Evolutionary conservation across 768 basidiomycete genomes (phyloP), one percentile per base, ranked within the genome.

Genomic region (Mycena vitilis): DNA sequence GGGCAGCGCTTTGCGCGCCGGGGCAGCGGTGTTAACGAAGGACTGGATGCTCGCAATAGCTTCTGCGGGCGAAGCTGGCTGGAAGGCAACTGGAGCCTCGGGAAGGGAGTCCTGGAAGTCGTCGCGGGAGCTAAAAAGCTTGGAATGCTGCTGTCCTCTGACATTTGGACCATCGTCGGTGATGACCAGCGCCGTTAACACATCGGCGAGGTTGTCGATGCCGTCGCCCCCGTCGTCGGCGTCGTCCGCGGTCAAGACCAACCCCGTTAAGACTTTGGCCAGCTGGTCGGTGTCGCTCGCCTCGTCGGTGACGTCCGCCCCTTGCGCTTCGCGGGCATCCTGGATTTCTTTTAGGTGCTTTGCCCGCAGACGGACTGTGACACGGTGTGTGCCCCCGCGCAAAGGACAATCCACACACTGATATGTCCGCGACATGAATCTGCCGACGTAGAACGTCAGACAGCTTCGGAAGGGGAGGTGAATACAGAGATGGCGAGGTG

Each of bases 131-230:
- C 68, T 69, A 45, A 69, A 69, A 45, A 69, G 68, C 58, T 49
- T 47, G 51, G 68, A 69, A 37, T 69, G 57, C 49, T 68, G 67
- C 56, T 68, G 67, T 53, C 63, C 62, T 53, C 51, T 49, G 62
- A 63, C 37, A 51, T 48, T 22, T 38, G 68, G 68, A 53, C 58
- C 56, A 44, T 69, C 58, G 65, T 45, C 60, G 47, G 53, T 52
- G 16, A 61, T 37, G 44, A 16, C 63, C 57, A 58, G 45, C 23
- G 16, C 60, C 51, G 45, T 53, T 20, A 62, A 62, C 38, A 16
- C 45, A 40, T 48, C 22, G 53, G 53, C 38, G 18, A 37, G 37
- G 20, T 60, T 56, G 34, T 51, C 52, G 9, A 49, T 23, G 48
- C 30, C 30, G 30, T 30, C 30, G 30, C 30, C 30, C 30, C 30